Base-by-base conservation (phyloP, 768 basidiomycete genomes). In the Lentinula aciculospora region DNA sequence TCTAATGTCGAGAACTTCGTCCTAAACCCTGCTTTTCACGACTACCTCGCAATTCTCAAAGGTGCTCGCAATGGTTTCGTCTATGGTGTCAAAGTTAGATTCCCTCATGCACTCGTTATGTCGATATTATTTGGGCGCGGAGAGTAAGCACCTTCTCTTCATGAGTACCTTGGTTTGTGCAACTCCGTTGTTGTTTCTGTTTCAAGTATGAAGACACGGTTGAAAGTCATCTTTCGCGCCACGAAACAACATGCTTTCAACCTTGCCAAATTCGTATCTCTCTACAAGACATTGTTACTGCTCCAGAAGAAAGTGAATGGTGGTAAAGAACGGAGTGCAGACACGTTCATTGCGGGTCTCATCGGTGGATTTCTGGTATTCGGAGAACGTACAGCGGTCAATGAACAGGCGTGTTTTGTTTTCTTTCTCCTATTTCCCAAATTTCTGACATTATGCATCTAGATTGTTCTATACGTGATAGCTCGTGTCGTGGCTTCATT, bases 21-120 rank as follows among this genome's bases (percentile, higher is more conserved):
- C 62, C 65, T 76, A 42, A 77, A 89, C 69, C 94, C 94, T 12
- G 81, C 80, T 31, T 88, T 87, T 63, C 95, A 96, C 68, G 94
- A 97, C 68, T 85, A 89, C 65, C 82, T 98, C 45, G 89, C 92
- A 25, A 88, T 99, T 65, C 72, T 98, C 68, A 99, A 99, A 70
- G 96, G 97, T 44, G 91, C 93, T 31, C 82, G 92, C 40, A 94
- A 94, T 67, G 93, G 93, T 4, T 81, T 93, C 59, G 89, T 94
- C 8, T 94, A 94, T 64, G 92, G 92, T 36, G 89, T 88, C 64
- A 93, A 94, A 73, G 88, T 96, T 61, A 77, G 94, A 42, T 95
- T 96, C 65, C 96, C 96, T 37, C 96, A 98, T 80, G 96, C 96
- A 1, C 76, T 98, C 28, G 88, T 98, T 50, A 98, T 98, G 95